A percentile compares a stretch with the other conserved stretches of the same genome.
Evolutionary conservation across 2,329 filamentous ascomycete species (phyloP).

Genomic region (Colletotrichum eleusines): DNA sequence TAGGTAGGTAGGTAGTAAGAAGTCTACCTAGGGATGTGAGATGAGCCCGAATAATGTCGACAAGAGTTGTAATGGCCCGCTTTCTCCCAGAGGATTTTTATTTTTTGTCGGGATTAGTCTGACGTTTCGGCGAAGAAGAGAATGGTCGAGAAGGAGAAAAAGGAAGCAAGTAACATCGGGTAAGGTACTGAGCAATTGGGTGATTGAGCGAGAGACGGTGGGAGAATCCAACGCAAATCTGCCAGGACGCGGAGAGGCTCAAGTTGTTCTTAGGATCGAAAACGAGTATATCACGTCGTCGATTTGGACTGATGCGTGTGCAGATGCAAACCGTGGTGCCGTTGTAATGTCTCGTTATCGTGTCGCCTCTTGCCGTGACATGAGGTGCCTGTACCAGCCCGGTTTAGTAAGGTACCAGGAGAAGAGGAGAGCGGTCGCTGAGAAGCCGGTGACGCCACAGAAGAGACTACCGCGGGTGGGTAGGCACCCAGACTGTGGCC

Average conservation of each 20-base stretch:
- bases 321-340: constrained; percentile 7
- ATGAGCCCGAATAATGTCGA: constrained; percentile 10
- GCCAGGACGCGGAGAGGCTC: constrained; percentile 13
- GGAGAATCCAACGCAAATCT: not conserved
- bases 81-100: constrained; percentile 1
- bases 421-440: constrained; percentile 22
- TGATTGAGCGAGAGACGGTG: not conserved
- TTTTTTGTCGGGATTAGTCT: not conserved
- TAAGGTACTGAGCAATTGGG: not conserved
- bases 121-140: constrained; percentile 20
- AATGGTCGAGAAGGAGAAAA: constrained; percentile 8
- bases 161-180: not conserved
- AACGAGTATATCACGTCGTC: constrained; percentile 16
- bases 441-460: constrained; percentile 34
- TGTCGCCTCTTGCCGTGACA: constrained; percentile 29
- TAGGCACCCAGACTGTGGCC: not conserved
- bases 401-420: constrained; percentile 27
- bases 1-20: too few relatives aligned
- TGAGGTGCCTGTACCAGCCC: constrained; percentile 26
- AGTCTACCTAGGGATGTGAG: constrained; percentile 12
- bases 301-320: constrained; percentile 14
- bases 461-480: constrained; percentile 6
- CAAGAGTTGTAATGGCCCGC: constrained; percentile 15
- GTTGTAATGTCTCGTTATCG: constrained; percentile 26
- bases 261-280: not conserved